Base-by-base conservation (phyloP, 73 alveolate species). In the Effrenium voratum region DNA sequence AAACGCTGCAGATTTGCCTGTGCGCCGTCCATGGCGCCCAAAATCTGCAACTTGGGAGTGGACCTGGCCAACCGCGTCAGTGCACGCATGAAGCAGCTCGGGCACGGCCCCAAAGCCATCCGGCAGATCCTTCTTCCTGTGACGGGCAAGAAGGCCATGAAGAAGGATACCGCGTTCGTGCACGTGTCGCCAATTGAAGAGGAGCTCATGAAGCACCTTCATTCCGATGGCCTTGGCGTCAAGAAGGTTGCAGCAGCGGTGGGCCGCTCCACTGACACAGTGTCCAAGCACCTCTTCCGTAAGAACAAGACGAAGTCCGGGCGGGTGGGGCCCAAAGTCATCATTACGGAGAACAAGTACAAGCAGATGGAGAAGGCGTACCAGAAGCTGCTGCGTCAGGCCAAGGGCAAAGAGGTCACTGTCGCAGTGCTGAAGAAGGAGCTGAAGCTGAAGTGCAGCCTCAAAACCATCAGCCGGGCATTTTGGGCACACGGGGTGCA, bases 321-420 rank as follows among this genome's bases (percentile, higher is more conserved):
- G 44, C 43, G 26, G 19, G 90, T 46, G 2, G 68, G 90, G 28
- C 68, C 70, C n/a, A 43, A 43, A 36, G 70, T 30, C 3, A 1
- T 34, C 90, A 79, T 79, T 68, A 79, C 90, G 46, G 90, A 79
- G 16, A 46, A 30, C 90, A 79, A 79, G 46, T 79, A 45, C 90
- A 79, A 79, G 34, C 66, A 44, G 47, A 79, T 79, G 45, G 30
- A 45, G 41, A 79, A 79, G 32, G 90, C 70, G 2, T 46, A 79
- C 70, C 44, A 79, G 30, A 30, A 36, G n/a, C 44, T 79, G 28
- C 90, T 79, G n/a, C 70, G 40, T 5, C 12, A 63, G 77, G 43
- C 77, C 43, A 55, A 41, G 2, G 86, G 86, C 59, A 76, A 76
- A 59, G 86, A 76, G 40, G 52, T 82, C 92, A 47, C 92, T n/a